These are phyloP conservation scores for Ilex aquifolium DNA, from an alignment of 257 asterid genomes.

Conservation along the genomic window DNA sequence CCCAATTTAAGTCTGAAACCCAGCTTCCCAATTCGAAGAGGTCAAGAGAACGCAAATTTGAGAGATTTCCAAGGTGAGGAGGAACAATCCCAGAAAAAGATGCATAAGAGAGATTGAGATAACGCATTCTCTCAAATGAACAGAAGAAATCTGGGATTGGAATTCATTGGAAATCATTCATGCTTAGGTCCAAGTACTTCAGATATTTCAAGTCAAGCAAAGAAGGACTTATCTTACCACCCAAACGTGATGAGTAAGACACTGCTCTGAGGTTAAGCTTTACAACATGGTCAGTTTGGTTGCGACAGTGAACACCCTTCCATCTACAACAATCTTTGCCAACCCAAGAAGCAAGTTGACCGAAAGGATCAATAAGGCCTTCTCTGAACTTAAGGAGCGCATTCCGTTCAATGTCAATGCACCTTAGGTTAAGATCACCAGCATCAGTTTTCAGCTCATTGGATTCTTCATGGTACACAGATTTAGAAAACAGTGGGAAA, in stretches of 20 bases:
- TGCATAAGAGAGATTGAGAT: constrained; percentile 1
- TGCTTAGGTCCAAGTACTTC: constrained; percentile 9
- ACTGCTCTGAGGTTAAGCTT: no score
- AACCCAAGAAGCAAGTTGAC: no score
- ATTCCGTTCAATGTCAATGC: no score
- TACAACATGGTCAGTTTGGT: no score
- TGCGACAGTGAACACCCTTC: no score
- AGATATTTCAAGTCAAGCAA: constrained; percentile 19
- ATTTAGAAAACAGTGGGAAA: no score
- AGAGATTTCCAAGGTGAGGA: constrained; percentile 11
- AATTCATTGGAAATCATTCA: constrained; percentile 8
- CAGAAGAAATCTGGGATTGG: constrained; percentile 9
- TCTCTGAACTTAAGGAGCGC: no score
- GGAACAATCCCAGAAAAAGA: constrained; percentile 14
- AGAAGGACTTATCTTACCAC: constrained; percentile 21
- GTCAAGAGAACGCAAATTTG: neutral
- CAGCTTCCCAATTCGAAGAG: neutral
- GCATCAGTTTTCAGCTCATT: no score
- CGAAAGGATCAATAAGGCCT: no score
- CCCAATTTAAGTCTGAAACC: neutral
- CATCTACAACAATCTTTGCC: no score
- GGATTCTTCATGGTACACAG: no score
- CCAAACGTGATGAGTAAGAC: neutral
- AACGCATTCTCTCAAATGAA: constrained; percentile 5
- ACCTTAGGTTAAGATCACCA: no score